These are phyloP conservation scores for Pyricularia grisea DNA, from an alignment of 2,329 filamentous ascomycete species.

Conservation along the genomic window DNA sequence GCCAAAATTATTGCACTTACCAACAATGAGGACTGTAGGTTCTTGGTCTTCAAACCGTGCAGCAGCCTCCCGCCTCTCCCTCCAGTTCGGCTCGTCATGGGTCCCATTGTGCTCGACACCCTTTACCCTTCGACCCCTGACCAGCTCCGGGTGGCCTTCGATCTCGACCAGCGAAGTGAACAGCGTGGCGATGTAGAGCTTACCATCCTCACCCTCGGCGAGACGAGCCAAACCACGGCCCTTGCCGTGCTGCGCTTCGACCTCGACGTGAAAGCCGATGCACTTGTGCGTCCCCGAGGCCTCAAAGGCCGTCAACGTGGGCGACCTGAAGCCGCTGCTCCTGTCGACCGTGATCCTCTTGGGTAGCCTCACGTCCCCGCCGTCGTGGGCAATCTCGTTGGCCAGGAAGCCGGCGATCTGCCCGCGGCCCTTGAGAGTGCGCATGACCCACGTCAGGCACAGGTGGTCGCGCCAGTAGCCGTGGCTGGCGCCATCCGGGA, in stretches of 20 bases:
- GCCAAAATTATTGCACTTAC: not conserved
- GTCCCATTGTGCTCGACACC: slow-evolving; percentile 48
- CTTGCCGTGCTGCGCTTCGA: slow-evolving; percentile 41
- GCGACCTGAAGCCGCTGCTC: slow-evolving; percentile 31
- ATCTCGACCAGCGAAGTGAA: slow-evolving; percentile 50
- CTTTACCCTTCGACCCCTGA: slow-evolving; percentile 34
- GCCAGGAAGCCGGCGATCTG: slow-evolving; percentile 30
- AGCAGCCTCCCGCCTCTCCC: slow-evolving; percentile 39
- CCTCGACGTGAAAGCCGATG: slow-evolving; percentile 45
- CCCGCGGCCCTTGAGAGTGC: slow-evolving; percentile 33
- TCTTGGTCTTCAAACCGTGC: slow-evolving; percentile 37
- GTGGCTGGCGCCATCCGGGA: slow-evolving; percentile 23
- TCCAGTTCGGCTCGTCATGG: slow-evolving; percentile 48
- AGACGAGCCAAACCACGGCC: slow-evolving; percentile 50
- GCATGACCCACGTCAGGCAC: slow-evolving; percentile 45
- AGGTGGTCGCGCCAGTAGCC: slow-evolving; percentile 51
- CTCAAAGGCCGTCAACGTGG: slow-evolving; percentile 37
- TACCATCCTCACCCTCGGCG: slow-evolving; percentile 24
- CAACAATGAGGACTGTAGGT: slow-evolving; percentile 46
- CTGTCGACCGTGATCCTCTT: slow-evolving; percentile 34
- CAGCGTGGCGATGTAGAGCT: slow-evolving; percentile 55
- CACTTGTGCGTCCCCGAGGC: slow-evolving; percentile 36
- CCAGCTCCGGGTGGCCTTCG: slow-evolving; percentile 38
- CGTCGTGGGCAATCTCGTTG: slow-evolving; percentile 5
- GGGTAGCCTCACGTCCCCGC: slow-evolving; percentile 18